Base-by-base conservation (phyloP, 2,329 filamentous ascomycete species). In the Aspergillus sp. region DNA sequence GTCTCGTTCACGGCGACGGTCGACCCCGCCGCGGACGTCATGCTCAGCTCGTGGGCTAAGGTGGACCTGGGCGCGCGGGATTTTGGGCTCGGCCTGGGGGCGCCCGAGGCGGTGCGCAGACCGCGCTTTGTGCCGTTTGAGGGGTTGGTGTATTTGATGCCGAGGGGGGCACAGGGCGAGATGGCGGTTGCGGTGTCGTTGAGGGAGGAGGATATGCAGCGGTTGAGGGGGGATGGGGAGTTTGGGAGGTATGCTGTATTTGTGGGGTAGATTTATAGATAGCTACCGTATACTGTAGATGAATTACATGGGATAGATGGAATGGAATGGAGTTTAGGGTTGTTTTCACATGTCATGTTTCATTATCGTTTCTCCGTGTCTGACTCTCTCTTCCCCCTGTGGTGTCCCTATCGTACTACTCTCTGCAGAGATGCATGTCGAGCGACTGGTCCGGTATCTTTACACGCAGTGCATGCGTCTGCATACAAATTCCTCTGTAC, bases 41-140 rank as follows among this genome's bases (percentile, higher is more conserved):
- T 78, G 70, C 54, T 84, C 5, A 83, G 78, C 52, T 84, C 80
- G 1, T 85, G 81, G 81, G 73, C 74, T 0, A 78, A 79, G 47
- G 61, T 79, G 2, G 64, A 73, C 3, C 70, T 67, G 14, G 79
- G 78, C 55, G 64, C 72, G 0, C 64, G 77, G 5, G 77, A 82
- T 42, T 84, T 58, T 2, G 57, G 58, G 19, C 29, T 84, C 1
- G 75, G 73, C 0, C 56, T 83, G 2, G 80, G 80, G 0, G 68
- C 57, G 16, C 77, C 81, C 0, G 73, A 73, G 50, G 70, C 69
- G 0, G 80, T 83, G 19, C 65, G 80, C 0, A 66, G 81, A 45
- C 81, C 81, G 3, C 53, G 59, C 1, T 81, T 83, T 51, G 60
- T 62, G 0, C 71, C 75, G 0, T 57, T 77, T 3, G 79, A 82